Percentiles rank a stretch among this genome's conserved stretches.
These are phyloP conservation scores for Durio zibethinus DNA, from an alignment of 345 rosid genomes.

Conservation along the genomic window DNA sequence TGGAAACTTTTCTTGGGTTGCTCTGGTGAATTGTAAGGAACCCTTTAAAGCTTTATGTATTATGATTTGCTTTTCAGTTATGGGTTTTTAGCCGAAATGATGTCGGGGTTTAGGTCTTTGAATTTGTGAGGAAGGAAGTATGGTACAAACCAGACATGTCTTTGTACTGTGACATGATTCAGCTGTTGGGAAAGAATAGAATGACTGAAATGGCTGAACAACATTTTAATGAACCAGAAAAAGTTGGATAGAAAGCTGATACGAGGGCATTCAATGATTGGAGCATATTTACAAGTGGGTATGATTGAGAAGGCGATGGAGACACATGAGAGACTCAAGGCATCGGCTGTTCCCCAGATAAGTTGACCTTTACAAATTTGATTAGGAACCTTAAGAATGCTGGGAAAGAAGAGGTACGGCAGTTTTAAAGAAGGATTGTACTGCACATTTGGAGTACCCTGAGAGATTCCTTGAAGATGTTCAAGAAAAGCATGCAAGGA, in stretches of 20 bases:
- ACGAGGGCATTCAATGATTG: constrained; percentile 55
- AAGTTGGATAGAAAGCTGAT: constrained; percentile 47
- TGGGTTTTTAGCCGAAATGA: constrained; percentile 23
- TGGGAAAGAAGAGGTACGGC: constrained; percentile 42
- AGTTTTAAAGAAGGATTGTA: constrained; percentile 43
- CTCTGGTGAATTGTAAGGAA: not conserved
- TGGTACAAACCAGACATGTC: constrained; percentile 50
- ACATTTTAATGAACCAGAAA: constrained; percentile 31
- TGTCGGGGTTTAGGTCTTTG: constrained; percentile 46
- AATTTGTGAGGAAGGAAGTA: constrained; percentile 42
- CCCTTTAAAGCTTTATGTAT: not conserved
- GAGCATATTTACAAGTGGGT: constrained; percentile 40
- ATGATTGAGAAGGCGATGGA: constrained; percentile 56
- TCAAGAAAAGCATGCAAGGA: constrained; percentile 33
- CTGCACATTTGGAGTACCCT: constrained; percentile 46
- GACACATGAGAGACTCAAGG: constrained; percentile 40
- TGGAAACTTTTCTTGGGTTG: not conserved
- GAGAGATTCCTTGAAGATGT: constrained; percentile 47
- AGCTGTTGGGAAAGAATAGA: constrained; percentile 44
- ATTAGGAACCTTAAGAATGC: constrained; percentile 51
- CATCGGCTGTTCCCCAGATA: constrained; percentile 44
- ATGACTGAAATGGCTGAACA: constrained; percentile 41
- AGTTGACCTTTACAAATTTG: constrained; percentile 48
- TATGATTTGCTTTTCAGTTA: constrained; percentile 2
- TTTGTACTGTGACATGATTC: constrained; percentile 40